phyloP scores from a whole-genome alignment of 2,329 filamentous ascomycete species.

The Onygena corvina region DNA sequence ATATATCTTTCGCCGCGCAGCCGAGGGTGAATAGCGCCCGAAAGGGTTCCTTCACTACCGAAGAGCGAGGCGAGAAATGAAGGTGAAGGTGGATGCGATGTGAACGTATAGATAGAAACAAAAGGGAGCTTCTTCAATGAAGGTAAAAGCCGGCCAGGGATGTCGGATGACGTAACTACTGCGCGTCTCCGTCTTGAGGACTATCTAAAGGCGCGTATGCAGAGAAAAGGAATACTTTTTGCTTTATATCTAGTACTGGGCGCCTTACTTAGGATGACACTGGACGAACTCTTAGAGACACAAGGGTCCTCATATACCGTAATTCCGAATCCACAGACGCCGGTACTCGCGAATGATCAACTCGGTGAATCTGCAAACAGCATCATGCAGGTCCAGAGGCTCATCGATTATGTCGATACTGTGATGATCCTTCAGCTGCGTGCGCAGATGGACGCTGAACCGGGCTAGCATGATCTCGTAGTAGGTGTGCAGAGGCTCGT shows the following conservation, averaged over 20 bases:
- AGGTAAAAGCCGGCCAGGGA: neutral
- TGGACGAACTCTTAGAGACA: too few species aligned
- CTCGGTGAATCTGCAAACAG: conserved; percentile 10
- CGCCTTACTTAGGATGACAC: too few species aligned
- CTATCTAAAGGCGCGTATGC: too few species aligned
- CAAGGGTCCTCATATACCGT: conserved; percentile 9
- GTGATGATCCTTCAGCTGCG: conserved; percentile 2
- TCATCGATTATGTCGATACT: neutral
- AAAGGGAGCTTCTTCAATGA: neutral
- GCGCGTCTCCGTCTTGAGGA: neutral
- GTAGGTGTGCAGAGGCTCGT: conserved; percentile 14
- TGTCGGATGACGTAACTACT: neutral
- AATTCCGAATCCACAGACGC: conserved; percentile 15
- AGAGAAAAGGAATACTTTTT: too few species aligned
- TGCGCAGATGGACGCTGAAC: conserved; percentile 13
- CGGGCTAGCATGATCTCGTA: conserved; percentile 15
- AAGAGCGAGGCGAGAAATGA: neutral
- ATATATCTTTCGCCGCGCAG: neutral
- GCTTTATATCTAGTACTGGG: neutral
- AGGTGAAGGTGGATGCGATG: neutral
- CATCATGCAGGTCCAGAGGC: conserved; percentile 4
- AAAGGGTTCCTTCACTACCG: neutral
- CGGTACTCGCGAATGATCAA: conserved; percentile 15
- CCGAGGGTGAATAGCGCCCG: neutral
- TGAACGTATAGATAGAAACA: neutral